Evolutionary conservation across 805 yeast genomes (phyloP).

Genomic region (Wickerhamomyces mucosus): DNA sequence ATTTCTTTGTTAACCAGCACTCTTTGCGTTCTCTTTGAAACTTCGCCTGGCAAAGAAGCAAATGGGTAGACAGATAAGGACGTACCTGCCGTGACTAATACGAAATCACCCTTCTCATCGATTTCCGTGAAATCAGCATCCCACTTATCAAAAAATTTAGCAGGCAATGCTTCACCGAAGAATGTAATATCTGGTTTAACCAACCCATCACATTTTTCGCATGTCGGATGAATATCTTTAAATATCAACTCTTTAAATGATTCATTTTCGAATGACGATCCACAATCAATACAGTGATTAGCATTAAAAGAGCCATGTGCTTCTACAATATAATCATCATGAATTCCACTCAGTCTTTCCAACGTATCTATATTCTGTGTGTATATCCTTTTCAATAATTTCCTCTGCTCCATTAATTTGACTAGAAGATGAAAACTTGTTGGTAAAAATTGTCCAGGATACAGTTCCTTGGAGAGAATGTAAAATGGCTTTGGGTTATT

Average conservation of each 20-base stretch:
- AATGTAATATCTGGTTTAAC: slow-evolving; percentile 93
- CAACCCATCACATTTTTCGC: slow-evolving; percentile 58
- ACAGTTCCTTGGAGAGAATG: slow-evolving; percentile 72
- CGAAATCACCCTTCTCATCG: slow-evolving; percentile 34
- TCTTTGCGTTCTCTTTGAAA: slow-evolving; percentile 38
- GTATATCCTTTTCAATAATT: slow-evolving; percentile 57
- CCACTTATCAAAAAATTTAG: slow-evolving; percentile 57
- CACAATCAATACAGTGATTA: slow-evolving; percentile 78
- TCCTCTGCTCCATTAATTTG: slow-evolving; percentile 55
- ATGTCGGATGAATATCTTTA: slow-evolving; percentile 29
- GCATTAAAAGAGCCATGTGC: slow-evolving; percentile 93
- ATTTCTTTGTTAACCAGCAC: slow-evolving; percentile 64
- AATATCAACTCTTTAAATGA: slow-evolving; percentile 33
- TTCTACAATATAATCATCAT: slow-evolving; percentile 57
- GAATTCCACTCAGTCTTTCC: slow-evolving; percentile 77
- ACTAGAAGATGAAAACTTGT: slow-evolving; percentile 74
- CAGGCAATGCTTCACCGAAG: slow-evolving; percentile 84
- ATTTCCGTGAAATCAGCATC: no score
- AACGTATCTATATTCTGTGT: slow-evolving; percentile 92
- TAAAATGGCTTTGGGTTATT: slow-evolving; percentile 79
- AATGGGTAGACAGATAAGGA: slow-evolving; percentile 86
- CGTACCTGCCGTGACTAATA: slow-evolving; percentile 88
- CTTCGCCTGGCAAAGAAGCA: slow-evolving; percentile 71
- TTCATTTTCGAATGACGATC: slow-evolving; percentile 38
- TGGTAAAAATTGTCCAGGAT: slow-evolving; percentile 82